Conservation (phyloP, 345 rosid genomes). For the Eucalyptus camaldulensis region DNA sequence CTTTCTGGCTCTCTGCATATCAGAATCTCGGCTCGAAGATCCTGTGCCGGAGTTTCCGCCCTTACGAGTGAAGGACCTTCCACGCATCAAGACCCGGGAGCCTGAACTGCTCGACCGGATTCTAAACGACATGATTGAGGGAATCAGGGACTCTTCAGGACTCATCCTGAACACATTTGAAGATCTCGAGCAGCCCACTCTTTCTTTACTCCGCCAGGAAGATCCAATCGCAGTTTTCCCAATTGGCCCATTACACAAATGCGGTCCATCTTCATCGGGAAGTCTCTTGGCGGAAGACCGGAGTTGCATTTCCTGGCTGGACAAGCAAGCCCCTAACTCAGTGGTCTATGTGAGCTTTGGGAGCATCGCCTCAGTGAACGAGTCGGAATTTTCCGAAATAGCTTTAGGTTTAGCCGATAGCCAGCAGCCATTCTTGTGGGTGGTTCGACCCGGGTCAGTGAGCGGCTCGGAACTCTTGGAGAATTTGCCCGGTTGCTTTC, state of each 20-base stretch:
- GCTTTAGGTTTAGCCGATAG: constrained; percentile 46
- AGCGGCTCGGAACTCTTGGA: neutral
- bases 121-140: neutral
- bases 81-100: neutral
- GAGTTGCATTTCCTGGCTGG: constrained; percentile 36
- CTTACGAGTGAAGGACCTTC: constrained; percentile 34
- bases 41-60: constrained; percentile 25
- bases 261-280: constrained; percentile 3
- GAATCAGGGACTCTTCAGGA: constrained; percentile 23
- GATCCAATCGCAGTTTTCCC: constrained; percentile 24
- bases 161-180: constrained; percentile 41
- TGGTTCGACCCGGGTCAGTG: constrained; percentile 31
- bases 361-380: constrained; percentile 21
- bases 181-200: constrained; percentile 25
- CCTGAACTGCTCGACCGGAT: neutral
- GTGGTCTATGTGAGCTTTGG: constrained; percentile 62
- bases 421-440: constrained; percentile 50
- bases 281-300: constrained; percentile 15
- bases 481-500: neutral
- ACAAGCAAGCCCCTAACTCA: constrained; percentile 22
- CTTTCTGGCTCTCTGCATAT: neutral
- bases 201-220: neutral
- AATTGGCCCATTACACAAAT: constrained; percentile 38
- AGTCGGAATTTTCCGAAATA: constrained; percentile 25
- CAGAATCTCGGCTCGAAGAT: constrained; percentile 24